These are phyloP conservation scores for Hygrocybe punicea DNA, from an alignment of 768 basidiomycete species.

Conservation along the genomic window DNA sequence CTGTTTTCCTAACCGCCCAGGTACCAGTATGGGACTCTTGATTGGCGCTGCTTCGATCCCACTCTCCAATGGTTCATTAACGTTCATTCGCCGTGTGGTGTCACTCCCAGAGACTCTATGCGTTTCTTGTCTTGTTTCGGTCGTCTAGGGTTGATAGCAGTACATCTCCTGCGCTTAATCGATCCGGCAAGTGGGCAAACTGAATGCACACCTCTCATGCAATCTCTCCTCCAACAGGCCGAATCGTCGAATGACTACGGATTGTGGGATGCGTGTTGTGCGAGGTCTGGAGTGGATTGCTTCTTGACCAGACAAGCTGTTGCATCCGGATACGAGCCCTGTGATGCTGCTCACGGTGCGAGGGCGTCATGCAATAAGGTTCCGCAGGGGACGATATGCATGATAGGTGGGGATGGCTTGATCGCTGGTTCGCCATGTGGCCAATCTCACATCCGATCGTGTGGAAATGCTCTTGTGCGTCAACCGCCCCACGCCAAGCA, in stretches of 20 bases:
- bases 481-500: too few relatives aligned
- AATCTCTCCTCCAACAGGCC: background rate
- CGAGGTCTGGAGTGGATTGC: background rate
- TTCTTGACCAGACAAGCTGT: background rate
- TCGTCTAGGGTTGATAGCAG: too few relatives aligned
- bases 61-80: too few relatives aligned
- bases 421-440: background rate
- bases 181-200: too few relatives aligned
- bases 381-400: conserved; percentile 1
- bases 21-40: too few relatives aligned
- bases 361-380: background rate
- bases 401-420: background rate
- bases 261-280: conserved; percentile 1
- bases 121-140: too few relatives aligned
- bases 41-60: too few relatives aligned
- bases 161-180: too few relatives aligned
- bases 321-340: background rate
- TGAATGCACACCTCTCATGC: background rate
- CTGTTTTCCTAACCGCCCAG: too few relatives aligned
- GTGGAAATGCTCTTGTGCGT: background rate
- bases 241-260: background rate
- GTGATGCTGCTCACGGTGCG: background rate
- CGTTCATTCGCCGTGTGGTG: too few relatives aligned
- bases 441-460: background rate
- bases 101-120: too few relatives aligned